Conservation (phyloP, 345 rosid species). For the Eucalyptus sp. region DNA sequence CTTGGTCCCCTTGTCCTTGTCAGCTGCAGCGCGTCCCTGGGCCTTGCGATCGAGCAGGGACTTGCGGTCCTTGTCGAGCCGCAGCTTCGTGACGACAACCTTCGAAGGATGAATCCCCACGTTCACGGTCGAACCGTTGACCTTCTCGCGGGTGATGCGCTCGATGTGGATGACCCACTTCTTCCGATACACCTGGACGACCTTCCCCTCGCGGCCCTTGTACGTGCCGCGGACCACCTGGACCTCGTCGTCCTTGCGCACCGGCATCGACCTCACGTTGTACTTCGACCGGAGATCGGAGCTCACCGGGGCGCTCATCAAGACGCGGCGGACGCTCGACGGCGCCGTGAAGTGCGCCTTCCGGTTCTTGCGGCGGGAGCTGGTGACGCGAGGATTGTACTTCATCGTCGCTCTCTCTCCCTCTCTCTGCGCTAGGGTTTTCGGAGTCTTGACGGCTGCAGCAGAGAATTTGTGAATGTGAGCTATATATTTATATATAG, state of each 20-base stretch:
- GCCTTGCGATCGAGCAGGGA: conserved; percentile 7
- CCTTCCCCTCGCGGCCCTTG: conserved; percentile 11
- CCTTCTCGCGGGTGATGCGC: conserved; percentile 10
- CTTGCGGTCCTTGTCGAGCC: conserved; percentile 8
- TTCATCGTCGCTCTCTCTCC: neutral
- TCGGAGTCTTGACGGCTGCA: neutral
- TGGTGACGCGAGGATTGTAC: conserved; percentile 5
- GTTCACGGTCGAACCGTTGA: conserved; percentile 7
- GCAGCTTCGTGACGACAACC: conserved; percentile 2
- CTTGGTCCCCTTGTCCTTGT: conserved; percentile 10
- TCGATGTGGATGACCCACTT: conserved; percentile 15
- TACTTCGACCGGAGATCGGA: neutral
- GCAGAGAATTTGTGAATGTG: neutral
- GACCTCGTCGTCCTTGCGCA: conserved; percentile 13
- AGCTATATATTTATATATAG: neutral
- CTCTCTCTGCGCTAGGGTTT: neutral
- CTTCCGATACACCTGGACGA: conserved; percentile 6
- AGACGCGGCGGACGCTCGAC: conserved; percentile 8
- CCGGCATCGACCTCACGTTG: conserved; percentile 4
- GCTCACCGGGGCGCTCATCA: conserved; percentile 8
- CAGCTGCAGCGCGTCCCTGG: conserved; percentile 4
- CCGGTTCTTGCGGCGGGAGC: conserved; percentile 14
- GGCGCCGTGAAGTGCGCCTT: conserved; percentile 12
- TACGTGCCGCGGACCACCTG: conserved; percentile 4
- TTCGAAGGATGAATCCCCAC: conserved; percentile 3